Percentiles rank a stretch among this genome's conserved stretches.
These are phyloP conservation scores for Pezicula rhizophila DNA, from an alignment of 2,329 filamentous ascomycete species.

Conservation along the genomic window DNA sequence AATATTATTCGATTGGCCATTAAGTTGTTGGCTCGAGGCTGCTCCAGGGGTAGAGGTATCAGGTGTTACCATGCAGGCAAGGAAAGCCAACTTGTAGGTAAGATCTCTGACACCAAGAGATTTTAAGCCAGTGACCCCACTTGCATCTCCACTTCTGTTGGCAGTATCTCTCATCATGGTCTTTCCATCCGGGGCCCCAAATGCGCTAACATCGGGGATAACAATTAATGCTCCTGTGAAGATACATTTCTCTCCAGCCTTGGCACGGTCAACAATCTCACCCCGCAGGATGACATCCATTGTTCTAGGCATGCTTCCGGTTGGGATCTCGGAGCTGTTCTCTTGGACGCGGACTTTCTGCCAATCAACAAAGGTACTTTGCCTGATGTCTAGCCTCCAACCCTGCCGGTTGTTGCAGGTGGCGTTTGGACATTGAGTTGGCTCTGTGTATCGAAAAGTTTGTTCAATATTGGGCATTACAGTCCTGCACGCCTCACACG, in stretches of 20 bases:
- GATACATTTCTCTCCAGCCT: constrained; percentile 96
- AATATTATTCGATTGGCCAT: constrained; percentile 75
- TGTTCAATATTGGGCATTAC: constrained; percentile 90
- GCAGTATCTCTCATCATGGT: constrained; percentile 81
- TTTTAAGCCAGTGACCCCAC: constrained; percentile 82
- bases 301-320: constrained; percentile 95
- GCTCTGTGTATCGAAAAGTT: constrained; percentile 95
- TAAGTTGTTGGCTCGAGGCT: constrained; percentile 59
- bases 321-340: constrained; percentile 96
- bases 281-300: constrained; percentile 95
- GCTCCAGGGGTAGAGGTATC: constrained; percentile 79
- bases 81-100: constrained; percentile 92
- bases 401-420: constrained; percentile 82
- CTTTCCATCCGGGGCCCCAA: constrained; percentile 79
- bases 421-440: constrained; percentile 85
- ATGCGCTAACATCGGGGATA: constrained; percentile 91
- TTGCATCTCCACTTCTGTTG: constrained; percentile 70
- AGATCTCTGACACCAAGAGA: constrained; percentile 89
- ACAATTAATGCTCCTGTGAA: constrained; percentile 96
- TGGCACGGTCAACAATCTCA: constrained; percentile 95
- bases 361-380: constrained; percentile 98
- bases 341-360: constrained; percentile 98
- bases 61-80: constrained; percentile 91
- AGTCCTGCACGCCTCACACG: constrained; percentile 80
- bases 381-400: constrained; percentile 96